phyloP scores from a whole-genome alignment of 768 basidiomycete species.

The Serendipita sp. region DNA sequence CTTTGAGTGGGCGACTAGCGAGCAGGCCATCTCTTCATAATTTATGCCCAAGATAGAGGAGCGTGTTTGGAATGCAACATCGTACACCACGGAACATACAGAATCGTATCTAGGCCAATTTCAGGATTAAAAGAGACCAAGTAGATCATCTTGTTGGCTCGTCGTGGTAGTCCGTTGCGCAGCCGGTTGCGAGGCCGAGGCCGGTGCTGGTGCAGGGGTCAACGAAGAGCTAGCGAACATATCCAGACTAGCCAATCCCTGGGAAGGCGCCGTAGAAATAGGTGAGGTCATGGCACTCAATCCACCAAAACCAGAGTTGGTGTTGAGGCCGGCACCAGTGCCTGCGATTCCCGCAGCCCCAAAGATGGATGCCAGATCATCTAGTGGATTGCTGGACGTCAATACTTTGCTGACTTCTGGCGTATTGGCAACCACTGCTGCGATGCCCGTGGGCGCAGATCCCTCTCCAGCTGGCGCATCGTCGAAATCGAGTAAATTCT shows the following conservation, averaged over 20 bases:
- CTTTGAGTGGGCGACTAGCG: too few relatives aligned
- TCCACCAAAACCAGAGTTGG: not conserved
- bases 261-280: constrained; percentile 1
- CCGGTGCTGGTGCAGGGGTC: not conserved
- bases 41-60: too few relatives aligned
- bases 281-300: constrained; percentile 9
- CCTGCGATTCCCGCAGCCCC: constrained; percentile 27
- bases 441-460: constrained; percentile 51
- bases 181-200: constrained; percentile 11
- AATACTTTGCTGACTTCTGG: constrained; percentile 62
- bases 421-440: constrained; percentile 57
- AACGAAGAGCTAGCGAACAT: constrained; percentile 3
- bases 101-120: too few relatives aligned
- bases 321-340: constrained; percentile 7
- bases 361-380: constrained; percentile 89
- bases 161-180: constrained; percentile 12
- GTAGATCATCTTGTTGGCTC: not conserved
- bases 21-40: too few relatives aligned
- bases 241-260: not conserved
- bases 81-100: too few relatives aligned
- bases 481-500: constrained; percentile 91
- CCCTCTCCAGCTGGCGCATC: constrained; percentile 44
- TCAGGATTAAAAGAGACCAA: not conserved
- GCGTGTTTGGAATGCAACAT: too few relatives aligned
- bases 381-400: constrained; percentile 72